Evolutionary conservation across 768 basidiomycete genomes (phyloP).

Genomic region (Mrakia blollopis): DNA sequence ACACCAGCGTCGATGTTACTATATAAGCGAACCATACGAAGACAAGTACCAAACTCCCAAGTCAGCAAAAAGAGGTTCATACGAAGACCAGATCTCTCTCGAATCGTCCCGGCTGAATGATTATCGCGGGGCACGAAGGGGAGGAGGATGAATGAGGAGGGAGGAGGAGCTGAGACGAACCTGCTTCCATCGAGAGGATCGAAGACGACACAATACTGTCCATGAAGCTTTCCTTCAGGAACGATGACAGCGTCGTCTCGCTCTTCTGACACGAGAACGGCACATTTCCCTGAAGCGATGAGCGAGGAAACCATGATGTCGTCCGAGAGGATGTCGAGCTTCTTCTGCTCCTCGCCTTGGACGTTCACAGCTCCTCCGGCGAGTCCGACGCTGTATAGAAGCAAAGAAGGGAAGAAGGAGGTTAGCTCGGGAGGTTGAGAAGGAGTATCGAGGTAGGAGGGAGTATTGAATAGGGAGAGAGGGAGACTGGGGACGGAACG

Average conservation of each 20-base stretch:
- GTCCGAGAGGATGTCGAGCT: conserved; percentile 89
- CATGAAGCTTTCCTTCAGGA: conserved; percentile 71
- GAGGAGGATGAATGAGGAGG: neutral
- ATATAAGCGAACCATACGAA: neutral
- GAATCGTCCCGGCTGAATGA: neutral
- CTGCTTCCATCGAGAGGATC: conserved; percentile 94
- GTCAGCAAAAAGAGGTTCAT: neutral
- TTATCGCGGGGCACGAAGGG: neutral
- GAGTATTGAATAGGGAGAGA: neutral
- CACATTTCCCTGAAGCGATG: conserved; percentile 90
- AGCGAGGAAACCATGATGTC: conserved; percentile 99
- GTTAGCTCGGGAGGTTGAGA: neutral
- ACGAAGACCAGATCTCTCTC: too few species aligned
- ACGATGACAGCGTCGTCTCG: conserved; percentile 75
- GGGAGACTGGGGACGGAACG: conserved; percentile 8
- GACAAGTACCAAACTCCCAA: too few species aligned
- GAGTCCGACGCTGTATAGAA: conserved; percentile 73
- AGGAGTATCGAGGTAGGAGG: neutral
- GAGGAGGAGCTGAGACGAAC: neutral
- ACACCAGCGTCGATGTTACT: conserved; percentile 95
- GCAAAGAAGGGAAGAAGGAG: neutral
- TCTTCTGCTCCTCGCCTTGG: conserved; percentile 99
- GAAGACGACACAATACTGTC: conserved; percentile 95
- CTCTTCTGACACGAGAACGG: conserved; percentile 95
- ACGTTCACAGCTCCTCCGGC: conserved; percentile 96